Evolutionary conservation across 2,329 filamentous ascomycete species (phyloP).

Genomic region (Xylaria polymorpha): DNA sequence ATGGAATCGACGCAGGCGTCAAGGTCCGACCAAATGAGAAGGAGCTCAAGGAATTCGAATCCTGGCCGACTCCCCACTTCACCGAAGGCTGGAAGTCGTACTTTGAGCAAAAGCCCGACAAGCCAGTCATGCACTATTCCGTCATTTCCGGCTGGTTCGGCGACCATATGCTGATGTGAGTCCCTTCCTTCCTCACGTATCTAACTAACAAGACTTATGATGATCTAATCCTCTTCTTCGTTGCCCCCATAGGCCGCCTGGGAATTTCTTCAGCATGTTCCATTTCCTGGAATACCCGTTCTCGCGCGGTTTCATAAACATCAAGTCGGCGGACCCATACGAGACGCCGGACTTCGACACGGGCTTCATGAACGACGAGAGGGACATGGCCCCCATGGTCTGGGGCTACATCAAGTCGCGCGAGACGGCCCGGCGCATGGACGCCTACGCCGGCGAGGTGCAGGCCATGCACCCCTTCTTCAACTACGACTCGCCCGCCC

Average conservation of each 20-base stretch:
- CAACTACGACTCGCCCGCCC: slow-evolving; percentile 74
- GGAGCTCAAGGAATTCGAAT: slow-evolving; percentile 75
- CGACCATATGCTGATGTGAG: slow-evolving; percentile 69
- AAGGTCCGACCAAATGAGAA: slow-evolving; percentile 78
- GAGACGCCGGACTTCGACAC: slow-evolving; percentile 81
- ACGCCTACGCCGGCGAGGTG: slow-evolving; percentile 81
- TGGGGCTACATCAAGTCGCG: slow-evolving; percentile 87
- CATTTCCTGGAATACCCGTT: slow-evolving; percentile 84
- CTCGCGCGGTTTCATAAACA: slow-evolving; percentile 77
- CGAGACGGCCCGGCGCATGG: slow-evolving; percentile 82
- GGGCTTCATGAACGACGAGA: slow-evolving; percentile 86
- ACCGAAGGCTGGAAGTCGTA: slow-evolving; percentile 81
- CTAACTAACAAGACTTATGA: too few relatives aligned
- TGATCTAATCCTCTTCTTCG: slow-evolving; percentile 7
- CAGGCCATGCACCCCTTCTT: slow-evolving; percentile 77
- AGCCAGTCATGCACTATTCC: slow-evolving; percentile 88
- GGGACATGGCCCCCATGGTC: slow-evolving; percentile 86
- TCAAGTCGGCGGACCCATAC: slow-evolving; percentile 77
- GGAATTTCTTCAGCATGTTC: slow-evolving; percentile 88
- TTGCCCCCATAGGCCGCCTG: slow-evolving; percentile 68
- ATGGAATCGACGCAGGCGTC: slow-evolving; percentile 83
- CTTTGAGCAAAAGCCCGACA: slow-evolving; percentile 86
- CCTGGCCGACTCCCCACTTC: slow-evolving; percentile 81
- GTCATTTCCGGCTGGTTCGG: slow-evolving; percentile 77
- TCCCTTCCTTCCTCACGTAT: not conserved